Base-by-base conservation (phyloP, 2,329 filamentous ascomycete species). In the Myotisia sp. region DNA sequence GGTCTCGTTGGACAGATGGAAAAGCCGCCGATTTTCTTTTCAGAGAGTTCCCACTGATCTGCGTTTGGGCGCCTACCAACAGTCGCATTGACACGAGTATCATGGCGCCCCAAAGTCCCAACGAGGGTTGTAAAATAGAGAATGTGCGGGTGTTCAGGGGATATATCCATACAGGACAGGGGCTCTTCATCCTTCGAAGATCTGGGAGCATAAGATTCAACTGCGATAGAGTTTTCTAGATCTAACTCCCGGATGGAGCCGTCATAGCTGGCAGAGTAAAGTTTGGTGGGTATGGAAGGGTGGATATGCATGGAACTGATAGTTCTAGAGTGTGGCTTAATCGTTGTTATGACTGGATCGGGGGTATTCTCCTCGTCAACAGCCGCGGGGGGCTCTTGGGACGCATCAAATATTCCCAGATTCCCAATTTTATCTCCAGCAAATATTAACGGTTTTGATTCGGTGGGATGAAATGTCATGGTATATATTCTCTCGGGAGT, bases 1-100 rank as follows among this genome's bases (percentile, higher is more conserved):
- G 85, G 76, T 2, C 84, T 70, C 0, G 76, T 55, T 0, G 90
- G 87, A 47, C 92, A 77, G 2, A 94, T 58, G 0, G 78, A 80
- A 56, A 95, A 95, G 0, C 90, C 90, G 12, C 90, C 90, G 35
- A 98, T 94, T 51, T 98, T 98, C 55, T 92, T 86, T 34, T 92
- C 85, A 0, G 77, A 80, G 0, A 95, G 63, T 6, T 73, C 67
- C 70, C 83, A 92, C 1, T 80, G 62, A 10, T 84, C 71, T 0
- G 70, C 67, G 2, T 73, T 65, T 5, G 59, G 59, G 0, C 67
- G 55, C 0, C 60, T 57, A 9, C 18, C n/a, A 21, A 20, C 16
- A 3, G 26, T 26, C 3, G 35, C 9, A 13, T 35, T 27, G 0
- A 70, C 67, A 5, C 87, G 74, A 36, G 79, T 67, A 49, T 98